Percentiles rank a stretch among this genome's conserved stretches.
Evolutionary conservation across 306 rosid genomes (phyloP).

Genomic region (Astragalus glycyphyllos): DNA sequence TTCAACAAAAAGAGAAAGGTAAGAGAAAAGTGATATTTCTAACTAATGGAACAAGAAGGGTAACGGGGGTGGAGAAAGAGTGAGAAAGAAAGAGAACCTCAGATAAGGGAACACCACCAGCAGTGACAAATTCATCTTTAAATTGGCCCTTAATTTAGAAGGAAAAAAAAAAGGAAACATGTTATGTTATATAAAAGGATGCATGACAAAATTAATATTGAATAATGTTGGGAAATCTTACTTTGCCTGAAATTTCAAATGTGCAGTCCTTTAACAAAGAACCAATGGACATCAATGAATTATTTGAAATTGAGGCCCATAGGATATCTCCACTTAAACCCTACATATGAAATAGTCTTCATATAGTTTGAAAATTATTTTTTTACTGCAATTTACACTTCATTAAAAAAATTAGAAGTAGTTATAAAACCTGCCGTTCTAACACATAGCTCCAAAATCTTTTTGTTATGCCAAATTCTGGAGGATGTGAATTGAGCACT

Average conservation of each 20-base stretch:
- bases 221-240: slow-evolving; percentile 34
- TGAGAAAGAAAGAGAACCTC: slow-evolving; percentile 71
- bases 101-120: slow-evolving; percentile 91
- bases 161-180: slow-evolving; percentile 28
- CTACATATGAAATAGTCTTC: slow-evolving; percentile 47
- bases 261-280: slow-evolving; percentile 73
- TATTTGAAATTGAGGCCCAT: slow-evolving; percentile 91
- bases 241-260: slow-evolving; percentile 80
- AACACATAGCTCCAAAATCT: slow-evolving; percentile 92
- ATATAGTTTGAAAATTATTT: slow-evolving; percentile 22
- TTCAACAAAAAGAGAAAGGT: slow-evolving; percentile 33
- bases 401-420: slow-evolving; percentile 25
- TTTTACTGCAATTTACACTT: slow-evolving; percentile 2
- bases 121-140: slow-evolving; percentile 96
- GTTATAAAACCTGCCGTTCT: slow-evolving; percentile 64
- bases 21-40: not conserved
- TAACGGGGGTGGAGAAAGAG: slow-evolving; percentile 9
- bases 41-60: not conserved
- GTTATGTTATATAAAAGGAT: slow-evolving; percentile 10
- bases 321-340: slow-evolving; percentile 70
- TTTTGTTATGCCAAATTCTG: slow-evolving; percentile 79
- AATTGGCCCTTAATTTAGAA: slow-evolving; percentile 74
- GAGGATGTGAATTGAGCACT: slow-evolving; percentile 71
- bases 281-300: slow-evolving; percentile 66
- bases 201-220: slow-evolving; percentile 9